Percentiles rank a stretch among this genome's conserved stretches.
These are phyloP conservation scores for Quercus gilva DNA, from an alignment of 306 rosid species.

Conservation along the genomic window DNA sequence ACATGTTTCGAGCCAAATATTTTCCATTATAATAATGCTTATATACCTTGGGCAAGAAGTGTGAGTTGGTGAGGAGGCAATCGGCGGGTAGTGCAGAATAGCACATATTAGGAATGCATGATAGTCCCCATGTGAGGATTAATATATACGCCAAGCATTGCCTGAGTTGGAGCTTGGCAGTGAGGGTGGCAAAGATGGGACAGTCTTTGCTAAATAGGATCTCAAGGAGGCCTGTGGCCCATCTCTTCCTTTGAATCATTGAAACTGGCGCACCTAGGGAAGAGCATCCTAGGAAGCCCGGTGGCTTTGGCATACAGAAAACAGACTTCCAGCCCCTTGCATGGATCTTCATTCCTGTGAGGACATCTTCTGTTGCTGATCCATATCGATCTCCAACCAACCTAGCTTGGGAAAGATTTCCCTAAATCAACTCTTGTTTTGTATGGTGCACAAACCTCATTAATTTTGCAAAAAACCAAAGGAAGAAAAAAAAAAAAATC, in stretches of 20 bases:
- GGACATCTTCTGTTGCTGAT: constrained; percentile 25
- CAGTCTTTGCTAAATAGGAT: constrained; percentile 15
- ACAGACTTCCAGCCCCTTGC: constrained; percentile 27
- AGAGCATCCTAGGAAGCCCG: constrained; percentile 25
- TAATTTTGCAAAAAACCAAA: too few species aligned
- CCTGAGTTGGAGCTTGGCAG: constrained; percentile 20
- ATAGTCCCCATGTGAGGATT: constrained; percentile 12
- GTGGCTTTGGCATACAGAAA: constrained; percentile 8
- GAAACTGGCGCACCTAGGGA: neutral
- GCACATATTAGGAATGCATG: constrained; percentile 20
- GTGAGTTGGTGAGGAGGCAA: constrained; percentile 29
- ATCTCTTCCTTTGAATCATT: constrained; percentile 29
- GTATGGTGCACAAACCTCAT: too few species aligned
- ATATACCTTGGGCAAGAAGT: constrained; percentile 32
- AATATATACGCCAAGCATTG: constrained; percentile 19
- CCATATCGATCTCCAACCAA: constrained; percentile 40
- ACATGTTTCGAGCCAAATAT: too few species aligned
- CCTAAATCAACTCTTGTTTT: neutral
- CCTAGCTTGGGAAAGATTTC: neutral
- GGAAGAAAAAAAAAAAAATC: too few species aligned
- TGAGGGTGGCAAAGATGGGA: constrained; percentile 9
- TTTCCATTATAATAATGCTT: neutral
- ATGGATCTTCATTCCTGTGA: constrained; percentile 31
- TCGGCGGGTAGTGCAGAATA: constrained; percentile 29
- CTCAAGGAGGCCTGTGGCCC: constrained; percentile 24